These are phyloP conservation scores for Zygoascus hellenicus DNA, from an alignment of 1,139 yeast species.

Conservation along the genomic window DNA sequence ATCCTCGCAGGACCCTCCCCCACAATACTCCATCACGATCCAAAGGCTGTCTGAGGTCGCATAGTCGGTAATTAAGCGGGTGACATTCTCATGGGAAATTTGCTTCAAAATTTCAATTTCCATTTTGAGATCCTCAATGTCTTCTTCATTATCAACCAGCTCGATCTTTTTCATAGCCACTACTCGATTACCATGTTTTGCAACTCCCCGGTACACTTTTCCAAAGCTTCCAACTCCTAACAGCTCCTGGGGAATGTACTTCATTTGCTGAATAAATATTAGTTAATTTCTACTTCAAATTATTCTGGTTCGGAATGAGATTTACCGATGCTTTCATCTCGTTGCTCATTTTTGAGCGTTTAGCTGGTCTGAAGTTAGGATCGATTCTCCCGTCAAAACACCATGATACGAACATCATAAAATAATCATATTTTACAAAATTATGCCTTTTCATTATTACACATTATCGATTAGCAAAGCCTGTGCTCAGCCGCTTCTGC, in stretches of 20 bases:
- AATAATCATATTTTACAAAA: no score
- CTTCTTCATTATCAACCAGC: constrained; percentile 59
- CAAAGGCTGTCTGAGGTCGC: constrained; percentile 55
- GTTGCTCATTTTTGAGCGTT: no score
- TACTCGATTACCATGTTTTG: constrained; percentile 22
- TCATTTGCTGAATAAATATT: no score
- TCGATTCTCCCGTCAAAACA: no score
- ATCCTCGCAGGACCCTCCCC: constrained; percentile 86
- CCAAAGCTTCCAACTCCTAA: constrained; percentile 15
- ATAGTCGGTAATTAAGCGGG: constrained; percentile 51
- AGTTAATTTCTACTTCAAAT: no score
- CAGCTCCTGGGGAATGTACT: neutral
- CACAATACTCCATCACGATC: constrained; percentile 90
- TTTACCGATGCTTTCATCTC: no score
- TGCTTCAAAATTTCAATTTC: constrained; percentile 71
- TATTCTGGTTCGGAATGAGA: no score
- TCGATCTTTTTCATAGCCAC: constrained; percentile 79
- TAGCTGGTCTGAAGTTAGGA: no score
- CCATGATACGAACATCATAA: no score
- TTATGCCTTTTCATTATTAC: neutral
- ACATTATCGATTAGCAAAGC: constrained; percentile 4
- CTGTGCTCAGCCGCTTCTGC: constrained; percentile 16
- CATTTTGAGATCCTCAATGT: constrained; percentile 45
- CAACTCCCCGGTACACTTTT: constrained; percentile 12
- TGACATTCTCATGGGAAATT: constrained; percentile 57